These are phyloP conservation scores for Calcarisporium arbuscula DNA, from an alignment of 2,329 filamentous ascomycete species.

Conservation along the genomic window DNA sequence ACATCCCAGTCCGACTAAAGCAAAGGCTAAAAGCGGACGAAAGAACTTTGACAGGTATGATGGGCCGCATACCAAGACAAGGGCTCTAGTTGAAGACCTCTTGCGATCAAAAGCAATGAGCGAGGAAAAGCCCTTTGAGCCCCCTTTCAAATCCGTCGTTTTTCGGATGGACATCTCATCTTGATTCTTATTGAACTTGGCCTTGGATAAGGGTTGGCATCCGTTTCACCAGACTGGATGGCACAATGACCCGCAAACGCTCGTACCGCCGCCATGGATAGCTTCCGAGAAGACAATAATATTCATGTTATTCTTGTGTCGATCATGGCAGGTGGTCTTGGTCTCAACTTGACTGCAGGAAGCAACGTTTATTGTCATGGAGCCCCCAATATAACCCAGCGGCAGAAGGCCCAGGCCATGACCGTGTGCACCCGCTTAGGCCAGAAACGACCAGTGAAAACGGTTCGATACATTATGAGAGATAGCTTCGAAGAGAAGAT, in stretches of 20 bases:
- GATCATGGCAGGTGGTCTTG: constrained; percentile 85
- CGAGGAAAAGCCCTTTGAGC: constrained; percentile 52
- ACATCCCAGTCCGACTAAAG: constrained; percentile 44
- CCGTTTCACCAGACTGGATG: constrained; percentile 75
- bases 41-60: constrained; percentile 65
- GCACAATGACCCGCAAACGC: constrained; percentile 74
- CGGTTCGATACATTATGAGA: constrained; percentile 83
- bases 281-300: constrained; percentile 64
- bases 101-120: constrained; percentile 58
- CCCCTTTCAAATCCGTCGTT: constrained; percentile 85
- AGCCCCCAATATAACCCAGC: constrained; percentile 97
- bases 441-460: constrained; percentile 83
- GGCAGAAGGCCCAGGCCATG: constrained; percentile 86
- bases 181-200: constrained; percentile 88
- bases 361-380: constrained; percentile 94
- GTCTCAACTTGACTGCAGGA: constrained; percentile 81
- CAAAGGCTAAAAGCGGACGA: constrained; percentile 26
- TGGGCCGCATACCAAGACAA: constrained; percentile 89
- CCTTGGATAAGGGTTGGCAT: constrained; percentile 62
- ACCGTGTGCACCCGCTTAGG: constrained; percentile 89
- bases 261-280: constrained; percentile 68
- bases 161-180: constrained; percentile 95
- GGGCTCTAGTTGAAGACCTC: constrained; percentile 71
- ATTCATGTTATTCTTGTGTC: constrained; percentile 84
- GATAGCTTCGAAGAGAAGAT: constrained; percentile 93